Percentiles rank a stretch among this genome's conserved stretches.
phyloP scores from a whole-genome alignment of 306 rosid species.

The Glycine soja region DNA sequence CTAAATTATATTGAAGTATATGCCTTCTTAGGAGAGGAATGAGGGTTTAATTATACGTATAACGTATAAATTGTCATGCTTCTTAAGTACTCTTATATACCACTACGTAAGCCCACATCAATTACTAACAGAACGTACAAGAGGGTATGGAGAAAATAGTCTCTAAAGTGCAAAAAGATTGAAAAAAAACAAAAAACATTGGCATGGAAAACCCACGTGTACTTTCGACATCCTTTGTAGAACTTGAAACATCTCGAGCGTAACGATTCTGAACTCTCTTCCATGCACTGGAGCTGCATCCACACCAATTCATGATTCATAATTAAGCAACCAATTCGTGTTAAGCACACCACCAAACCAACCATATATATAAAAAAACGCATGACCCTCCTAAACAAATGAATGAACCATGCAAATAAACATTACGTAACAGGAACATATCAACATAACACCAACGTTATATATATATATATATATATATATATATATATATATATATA shows the following conservation, averaged over 20 bases:
- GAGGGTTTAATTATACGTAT: background rate
- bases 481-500: too few species aligned
- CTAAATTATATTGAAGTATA: background rate
- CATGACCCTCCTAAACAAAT: background rate
- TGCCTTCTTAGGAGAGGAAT: background rate
- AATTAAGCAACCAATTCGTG: constrained; percentile 13
- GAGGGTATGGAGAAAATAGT: background rate
- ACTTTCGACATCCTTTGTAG: constrained; percentile 92
- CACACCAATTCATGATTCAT: constrained; percentile 35
- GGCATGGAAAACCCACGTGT: constrained; percentile 72
- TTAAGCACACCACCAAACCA: background rate
- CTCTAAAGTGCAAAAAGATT: constrained; percentile 10
- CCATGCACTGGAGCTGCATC: constrained; percentile 85
- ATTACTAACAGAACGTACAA: constrained; percentile 3
- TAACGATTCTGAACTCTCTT: constrained; percentile 84
- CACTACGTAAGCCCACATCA: background rate
- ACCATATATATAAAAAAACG: background rate
- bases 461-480: background rate
- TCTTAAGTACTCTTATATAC: background rate
- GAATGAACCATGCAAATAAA: constrained; percentile 22
- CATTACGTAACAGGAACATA: background rate
- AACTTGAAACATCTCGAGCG: constrained; percentile 82
- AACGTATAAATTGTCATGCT: background rate
- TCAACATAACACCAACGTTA: background rate
- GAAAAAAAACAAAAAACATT: background rate